Conservation (phyloP, 208 protist species). For the Acanthamoeba triangularis region DNA sequence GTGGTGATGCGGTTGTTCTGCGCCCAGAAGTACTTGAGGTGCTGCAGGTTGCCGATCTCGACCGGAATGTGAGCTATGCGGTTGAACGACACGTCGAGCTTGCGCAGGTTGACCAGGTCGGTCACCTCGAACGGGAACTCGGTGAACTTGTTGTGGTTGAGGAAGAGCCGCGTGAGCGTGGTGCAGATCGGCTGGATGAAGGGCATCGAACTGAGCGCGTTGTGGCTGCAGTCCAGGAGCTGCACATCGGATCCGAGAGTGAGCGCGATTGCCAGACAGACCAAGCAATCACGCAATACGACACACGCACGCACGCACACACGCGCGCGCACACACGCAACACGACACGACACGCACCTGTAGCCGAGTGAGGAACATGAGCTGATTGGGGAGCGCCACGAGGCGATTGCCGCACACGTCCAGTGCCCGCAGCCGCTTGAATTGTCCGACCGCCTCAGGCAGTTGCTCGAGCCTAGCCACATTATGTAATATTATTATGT, state of each 20-base stretch:
- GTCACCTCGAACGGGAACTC: conserved; percentile 68
- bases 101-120: conserved; percentile 57
- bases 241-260: background rate
- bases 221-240: conserved; percentile 72
- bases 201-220: conserved; percentile 17
- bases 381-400: background rate
- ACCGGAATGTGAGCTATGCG: conserved; percentile 32
- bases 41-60: conserved; percentile 47
- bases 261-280: too few relatives aligned
- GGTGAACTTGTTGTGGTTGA: conserved; percentile 76
- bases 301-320: too few relatives aligned
- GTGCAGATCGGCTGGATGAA: conserved; percentile 33
- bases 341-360: background rate
- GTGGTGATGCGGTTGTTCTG: conserved; percentile 71
- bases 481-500: background rate
- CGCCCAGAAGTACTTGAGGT: conserved; percentile 75
- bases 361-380: conserved; percentile 6
- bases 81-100: conserved; percentile 73
- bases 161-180: conserved; percentile 57
- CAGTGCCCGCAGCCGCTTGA: conserved; percentile 26
- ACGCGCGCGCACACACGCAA: too few relatives aligned
- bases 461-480: conserved; percentile 26
- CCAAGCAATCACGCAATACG: too few relatives aligned
- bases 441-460: conserved; percentile 9
- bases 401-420: conserved; percentile 41